Base-by-base conservation (phyloP, 2,329 filamentous ascomycete species). In the Akanthomyces dipterigenus region DNA sequence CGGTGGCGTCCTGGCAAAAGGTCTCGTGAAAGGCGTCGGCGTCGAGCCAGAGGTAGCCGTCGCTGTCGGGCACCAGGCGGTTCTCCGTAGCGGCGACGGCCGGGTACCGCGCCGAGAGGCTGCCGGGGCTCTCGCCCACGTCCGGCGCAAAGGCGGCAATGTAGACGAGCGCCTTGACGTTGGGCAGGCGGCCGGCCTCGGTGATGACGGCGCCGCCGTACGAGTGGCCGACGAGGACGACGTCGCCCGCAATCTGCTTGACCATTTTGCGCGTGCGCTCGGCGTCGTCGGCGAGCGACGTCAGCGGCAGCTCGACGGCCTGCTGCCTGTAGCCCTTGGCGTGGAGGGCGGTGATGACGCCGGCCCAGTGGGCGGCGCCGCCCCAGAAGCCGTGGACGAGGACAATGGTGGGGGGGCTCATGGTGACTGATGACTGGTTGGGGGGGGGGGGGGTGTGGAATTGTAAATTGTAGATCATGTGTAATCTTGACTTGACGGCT, bases 371-470 rank as follows among this genome's bases (percentile, higher is more conserved):
- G 22, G 57, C 57, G n/a, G 57, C 57, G 38, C 46, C 57, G 8
- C 57, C 57, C 57, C 57, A 60, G 46, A 60, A 60, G 57, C 57
- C 57, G 24, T 60, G 57, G 46, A 60, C 46, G 38, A 53, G 49
- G 49, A 60, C 22, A 22, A 60, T 60, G 11, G 57, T 60, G 18
- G 57, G 57, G 24, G 40, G 45, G 34, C 26, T 16, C 56, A 60
- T 60, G 18, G 18, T 14, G 11, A 43, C 36, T 38, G 36, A 38
- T 38, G 36, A 38, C 5, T 38, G 36, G 16, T 38, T 31, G 31
- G 31, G n/a, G n/a, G n/a, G n/a, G 12, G 36, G 14, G 14, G 14
- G 12, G 14, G 5, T 38, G 11, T 16, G 16, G 22, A 26, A n/a
- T n/a, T 28, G 16, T 48, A 22, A 28, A 14, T 16, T 24, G 45